These are phyloP conservation scores for Gossypium gossypioides DNA, from an alignment of 441 rosid species.

Conservation along the genomic window DNA sequence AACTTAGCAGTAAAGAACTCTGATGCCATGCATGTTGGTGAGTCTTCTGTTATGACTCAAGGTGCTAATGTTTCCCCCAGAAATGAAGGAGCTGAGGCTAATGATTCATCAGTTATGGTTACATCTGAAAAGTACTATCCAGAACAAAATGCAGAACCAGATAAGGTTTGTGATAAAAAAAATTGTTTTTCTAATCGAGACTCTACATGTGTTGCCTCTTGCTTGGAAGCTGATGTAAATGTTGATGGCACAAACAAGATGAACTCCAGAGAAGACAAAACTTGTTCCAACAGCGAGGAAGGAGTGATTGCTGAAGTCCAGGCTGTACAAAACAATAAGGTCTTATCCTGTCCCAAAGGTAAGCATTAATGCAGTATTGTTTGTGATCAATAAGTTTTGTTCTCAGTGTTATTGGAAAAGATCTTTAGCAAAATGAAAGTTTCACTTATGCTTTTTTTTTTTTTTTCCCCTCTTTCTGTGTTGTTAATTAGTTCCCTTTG, in stretches of 20 bases:
- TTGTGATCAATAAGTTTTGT: neutral
- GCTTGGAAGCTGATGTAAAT: neutral
- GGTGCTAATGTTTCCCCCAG: constrained; percentile 15
- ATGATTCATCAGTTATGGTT: constrained; percentile 15
- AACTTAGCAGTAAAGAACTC: constrained; percentile 12
- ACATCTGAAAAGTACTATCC: constrained; percentile 14
- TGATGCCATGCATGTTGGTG: constrained; percentile 9
- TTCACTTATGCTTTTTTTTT: neutral
- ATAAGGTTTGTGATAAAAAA: constrained; percentile 15
- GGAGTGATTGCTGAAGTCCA: constrained; percentile 8
- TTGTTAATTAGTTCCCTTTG: neutral
- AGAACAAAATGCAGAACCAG: constrained; percentile 9
- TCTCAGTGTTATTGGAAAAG: neutral
- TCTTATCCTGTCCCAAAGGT: constrained; percentile 32
- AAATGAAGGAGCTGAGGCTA: constrained; percentile 12
- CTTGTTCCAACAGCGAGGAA: constrained; percentile 17
- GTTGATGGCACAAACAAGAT: neutral
- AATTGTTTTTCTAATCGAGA: constrained; percentile 8
- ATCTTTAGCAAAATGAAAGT: neutral
- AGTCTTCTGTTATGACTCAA: neutral
- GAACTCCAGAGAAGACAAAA: constrained; percentile 16
- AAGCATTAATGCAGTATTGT: constrained; percentile 23
- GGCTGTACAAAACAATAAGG: constrained; percentile 22
- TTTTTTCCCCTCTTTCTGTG: neutral
- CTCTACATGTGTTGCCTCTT: constrained; percentile 5